Conservation (phyloP, 306 rosid genomes). For the Quercus wislizeni region DNA sequence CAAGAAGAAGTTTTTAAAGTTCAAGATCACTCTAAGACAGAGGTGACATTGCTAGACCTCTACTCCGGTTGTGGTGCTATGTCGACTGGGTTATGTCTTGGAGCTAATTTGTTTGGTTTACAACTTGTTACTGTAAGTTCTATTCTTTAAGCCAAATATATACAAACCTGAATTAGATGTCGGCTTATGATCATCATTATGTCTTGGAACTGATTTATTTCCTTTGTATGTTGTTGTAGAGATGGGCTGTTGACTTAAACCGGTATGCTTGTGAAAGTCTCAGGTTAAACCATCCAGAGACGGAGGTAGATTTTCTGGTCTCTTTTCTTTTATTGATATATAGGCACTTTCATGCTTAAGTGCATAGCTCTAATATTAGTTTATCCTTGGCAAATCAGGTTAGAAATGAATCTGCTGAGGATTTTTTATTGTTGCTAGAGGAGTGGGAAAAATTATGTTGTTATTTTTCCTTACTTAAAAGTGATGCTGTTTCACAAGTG, state of each 20-base stretch:
- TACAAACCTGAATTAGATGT: background rate
- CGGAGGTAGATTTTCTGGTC: constrained; percentile 44
- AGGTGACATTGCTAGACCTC: constrained; percentile 54
- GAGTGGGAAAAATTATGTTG: constrained; percentile 68
- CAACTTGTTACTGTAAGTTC: constrained; percentile 72
- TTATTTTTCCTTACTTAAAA: constrained; percentile 37
- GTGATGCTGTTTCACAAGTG: constrained; percentile 34
- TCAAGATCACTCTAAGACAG: constrained; percentile 23
- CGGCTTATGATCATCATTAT: background rate
- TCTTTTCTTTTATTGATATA: background rate
- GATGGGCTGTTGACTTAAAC: constrained; percentile 84
- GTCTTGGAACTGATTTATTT: background rate
- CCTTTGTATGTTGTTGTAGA: constrained; percentile 29
- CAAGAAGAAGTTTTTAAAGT: constrained; percentile 4
- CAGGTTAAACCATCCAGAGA: constrained; percentile 64
- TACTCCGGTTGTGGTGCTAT: constrained; percentile 92
- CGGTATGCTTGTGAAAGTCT: constrained; percentile 58
- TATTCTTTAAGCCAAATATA: background rate
- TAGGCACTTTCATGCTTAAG: background rate
- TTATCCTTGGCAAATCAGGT: constrained; percentile 45
- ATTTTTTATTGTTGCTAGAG: constrained; percentile 50
- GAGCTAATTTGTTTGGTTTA: constrained; percentile 51
- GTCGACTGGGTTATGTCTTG: constrained; percentile 87
- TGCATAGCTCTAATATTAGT: background rate
- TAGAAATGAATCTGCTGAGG: constrained; percentile 73